A percentile compares a stretch with the other conserved stretches of the same genome.
Evolutionary conservation across 805 yeast genomes (phyloP).

Genomic region (Saturnispora zaruensis): DNA sequence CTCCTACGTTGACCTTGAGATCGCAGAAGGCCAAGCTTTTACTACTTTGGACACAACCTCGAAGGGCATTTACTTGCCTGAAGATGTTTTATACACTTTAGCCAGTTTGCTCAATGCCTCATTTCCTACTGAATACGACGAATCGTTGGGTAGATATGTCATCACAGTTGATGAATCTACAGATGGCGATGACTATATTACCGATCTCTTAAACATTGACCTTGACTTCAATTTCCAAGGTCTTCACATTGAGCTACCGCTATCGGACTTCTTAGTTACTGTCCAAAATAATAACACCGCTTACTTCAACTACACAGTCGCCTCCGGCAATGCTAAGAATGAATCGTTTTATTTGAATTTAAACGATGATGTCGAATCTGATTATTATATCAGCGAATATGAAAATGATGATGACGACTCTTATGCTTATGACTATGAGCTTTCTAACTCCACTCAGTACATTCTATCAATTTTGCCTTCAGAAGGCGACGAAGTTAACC

Average conservation of each 20-base stretch:
- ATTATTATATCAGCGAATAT: not conserved
- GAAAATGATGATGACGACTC: not conserved
- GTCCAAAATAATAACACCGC: conserved; percentile 6
- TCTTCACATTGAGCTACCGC: conserved; percentile 38
- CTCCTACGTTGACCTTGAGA: not conserved
- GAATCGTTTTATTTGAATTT: conserved; percentile 7
- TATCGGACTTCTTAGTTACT: conserved; percentile 14
- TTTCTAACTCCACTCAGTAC: not conserved
- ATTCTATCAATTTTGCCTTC: conserved; percentile 12
- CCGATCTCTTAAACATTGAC: not conserved
- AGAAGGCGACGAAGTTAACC: conserved; percentile 1
- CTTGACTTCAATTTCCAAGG: conserved; percentile 47
- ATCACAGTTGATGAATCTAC: not conserved
- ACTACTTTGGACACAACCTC: conserved; percentile 8
- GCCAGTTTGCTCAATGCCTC: conserved; percentile 1
- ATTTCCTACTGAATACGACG: conserved; percentile 6
- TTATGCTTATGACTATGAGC: not conserved
- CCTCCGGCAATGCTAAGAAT: not conserved
- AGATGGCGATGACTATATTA: not conserved
- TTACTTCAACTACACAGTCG: conserved; percentile 1
- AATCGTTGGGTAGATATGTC: conserved; percentile 7
- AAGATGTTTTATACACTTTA: conserved; percentile 1
- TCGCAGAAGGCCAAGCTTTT: conserved; percentile 7
- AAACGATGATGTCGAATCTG: not conserved
- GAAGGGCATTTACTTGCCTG: conserved; percentile 9